Conservation (phyloP, 805 yeast genomes). For the Candida pseudoglaebosa region DNA sequence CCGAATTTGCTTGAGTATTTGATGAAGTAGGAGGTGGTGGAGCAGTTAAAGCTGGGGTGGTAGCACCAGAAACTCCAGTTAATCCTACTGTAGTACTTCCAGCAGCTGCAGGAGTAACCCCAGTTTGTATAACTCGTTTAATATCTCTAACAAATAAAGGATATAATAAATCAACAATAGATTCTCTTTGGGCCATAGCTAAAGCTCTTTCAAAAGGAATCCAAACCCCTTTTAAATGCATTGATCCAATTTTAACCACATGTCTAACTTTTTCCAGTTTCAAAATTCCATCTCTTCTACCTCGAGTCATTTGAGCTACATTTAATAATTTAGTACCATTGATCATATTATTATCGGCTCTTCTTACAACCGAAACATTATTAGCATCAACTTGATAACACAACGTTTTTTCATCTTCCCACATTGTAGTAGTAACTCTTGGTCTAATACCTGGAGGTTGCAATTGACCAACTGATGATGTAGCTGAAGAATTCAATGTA, state of each 20-base stretch:
- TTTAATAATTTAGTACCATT: conserved; percentile 67
- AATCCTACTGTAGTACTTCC: conserved; percentile 6
- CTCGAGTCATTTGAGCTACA: conserved; percentile 38
- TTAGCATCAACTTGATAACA: conserved; percentile 85
- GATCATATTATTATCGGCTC: conserved; percentile 83
- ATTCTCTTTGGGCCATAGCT: conserved; percentile 77
- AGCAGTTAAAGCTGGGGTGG: neutral
- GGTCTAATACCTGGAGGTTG: conserved; percentile 51
- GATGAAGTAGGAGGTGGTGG: neutral
- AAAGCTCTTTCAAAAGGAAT: conserved; percentile 75
- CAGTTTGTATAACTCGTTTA: conserved; percentile 48
- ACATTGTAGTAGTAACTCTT: conserved; percentile 77
- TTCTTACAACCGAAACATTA: conserved; percentile 73
- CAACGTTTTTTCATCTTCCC: conserved; percentile 85
- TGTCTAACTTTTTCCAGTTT: conserved; percentile 28
- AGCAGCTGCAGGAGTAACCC: conserved; percentile 33
- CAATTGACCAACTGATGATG: conserved; percentile 39
- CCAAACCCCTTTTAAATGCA: conserved; percentile 42
- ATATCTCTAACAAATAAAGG: conserved; percentile 75
- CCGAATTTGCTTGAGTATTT: too few species aligned
- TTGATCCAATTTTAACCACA: conserved; percentile 34
- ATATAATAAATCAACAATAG: conserved; percentile 61
- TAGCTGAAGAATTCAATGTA: conserved; percentile 13
- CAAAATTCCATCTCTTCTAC: conserved; percentile 37
- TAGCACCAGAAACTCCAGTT: neutral